Percentiles rank a stretch among this genome's conserved stretches.
These are phyloP conservation scores for Parastagonospora nodorum DNA, from an alignment of 2,329 filamentous ascomycete genomes.

Conservation along the genomic window DNA sequence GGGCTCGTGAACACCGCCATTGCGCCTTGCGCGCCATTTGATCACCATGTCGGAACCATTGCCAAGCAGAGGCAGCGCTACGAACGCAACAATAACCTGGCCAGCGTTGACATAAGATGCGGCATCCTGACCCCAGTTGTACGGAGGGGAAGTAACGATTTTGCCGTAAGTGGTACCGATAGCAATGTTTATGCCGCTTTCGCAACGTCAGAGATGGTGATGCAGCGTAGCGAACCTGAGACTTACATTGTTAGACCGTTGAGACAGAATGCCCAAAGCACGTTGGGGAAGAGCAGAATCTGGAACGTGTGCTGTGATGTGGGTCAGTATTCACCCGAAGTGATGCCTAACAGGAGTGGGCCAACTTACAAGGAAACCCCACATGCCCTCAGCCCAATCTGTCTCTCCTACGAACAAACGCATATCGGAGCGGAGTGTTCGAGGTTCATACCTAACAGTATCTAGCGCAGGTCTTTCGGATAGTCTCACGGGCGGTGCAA, in stretches of 20 bases:
- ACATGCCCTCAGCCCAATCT: slow-evolving; percentile 45
- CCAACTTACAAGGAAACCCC: slow-evolving; percentile 25
- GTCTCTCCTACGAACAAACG: slow-evolving; percentile 47
- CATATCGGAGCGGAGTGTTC: slow-evolving; percentile 48
- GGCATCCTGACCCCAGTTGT: slow-evolving; percentile 21
- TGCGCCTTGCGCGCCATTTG: slow-evolving; percentile 39
- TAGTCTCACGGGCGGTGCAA: slow-evolving; percentile 15
- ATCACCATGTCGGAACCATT: slow-evolving; percentile 41
- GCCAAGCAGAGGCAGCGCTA: slow-evolving; percentile 31
- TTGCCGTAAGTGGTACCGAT: slow-evolving; percentile 27
- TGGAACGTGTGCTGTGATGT: slow-evolving; percentile 30
- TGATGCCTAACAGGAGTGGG: neutral
- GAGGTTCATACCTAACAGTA: slow-evolving; percentile 41
- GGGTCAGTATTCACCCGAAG: neutral
- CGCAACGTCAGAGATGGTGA: slow-evolving; percentile 11
- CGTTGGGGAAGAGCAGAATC: slow-evolving; percentile 25
- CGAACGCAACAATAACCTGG: slow-evolving; percentile 39
- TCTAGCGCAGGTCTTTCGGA: slow-evolving; percentile 39
- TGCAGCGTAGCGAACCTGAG: too few species aligned
- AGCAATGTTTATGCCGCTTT: slow-evolving; percentile 23
- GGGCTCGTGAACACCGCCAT: slow-evolving; percentile 45
- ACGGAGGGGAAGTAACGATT: slow-evolving; percentile 19
- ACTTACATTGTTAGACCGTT: slow-evolving; percentile 25
- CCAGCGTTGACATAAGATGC: slow-evolving; percentile 26
- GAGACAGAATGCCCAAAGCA: slow-evolving; percentile 27